Evolutionary conservation across 768 basidiomycete species (phyloP), one percentile per base, ranked within the genome.

Genomic region (Phylloporus sp.): DNA sequence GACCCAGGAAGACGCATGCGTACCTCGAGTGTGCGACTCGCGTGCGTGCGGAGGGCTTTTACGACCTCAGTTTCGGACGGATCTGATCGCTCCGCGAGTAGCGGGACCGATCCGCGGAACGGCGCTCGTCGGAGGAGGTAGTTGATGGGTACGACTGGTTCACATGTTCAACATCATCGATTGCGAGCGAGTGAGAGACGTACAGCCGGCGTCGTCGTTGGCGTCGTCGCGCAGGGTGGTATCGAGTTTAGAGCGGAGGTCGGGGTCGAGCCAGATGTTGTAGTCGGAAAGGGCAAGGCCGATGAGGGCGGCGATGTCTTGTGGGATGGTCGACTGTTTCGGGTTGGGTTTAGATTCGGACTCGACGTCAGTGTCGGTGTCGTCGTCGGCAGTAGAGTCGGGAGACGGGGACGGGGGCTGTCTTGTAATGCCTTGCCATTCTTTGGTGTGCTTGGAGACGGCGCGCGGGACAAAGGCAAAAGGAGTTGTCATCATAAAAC

Each of bases 201-300:
- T 68, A 82, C 83, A 85, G 50, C 75, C 74, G 32, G 74, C 67
- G 8, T 66, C 59, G 18, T 53, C 48, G 22, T 44, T 42, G 5
- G 48, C 29, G 0, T 46, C 57, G 17, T 49, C 42, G 9, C 9
- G 47, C 50, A 58, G 27, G 60, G 55, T 48, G 22, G 59, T 49
- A 29, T 79, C 78, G 13, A 83, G 64, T 24, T 67, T 72, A 42
- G 72, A 63, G 21, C 78, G 67, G 9, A 86, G 58, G 41, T 81
- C 79, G 0, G 74, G 64, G 55, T 86, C 77, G 4, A 64, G 58
- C 86, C 85, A 90, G 9, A 89, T 60, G 8, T 75, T 71, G 62
- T 87, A 78, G 57, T 87, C 78, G 5, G 86, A 85, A n/a, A 91
- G 66, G 0, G 86, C 75, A 4, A 90, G 74, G 3, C 58, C 67